Evolutionary conservation across 1,139 yeast species (phyloP), one percentile per base, ranked within the genome.

Genomic region (Insectozyma bohioensis): DNA sequence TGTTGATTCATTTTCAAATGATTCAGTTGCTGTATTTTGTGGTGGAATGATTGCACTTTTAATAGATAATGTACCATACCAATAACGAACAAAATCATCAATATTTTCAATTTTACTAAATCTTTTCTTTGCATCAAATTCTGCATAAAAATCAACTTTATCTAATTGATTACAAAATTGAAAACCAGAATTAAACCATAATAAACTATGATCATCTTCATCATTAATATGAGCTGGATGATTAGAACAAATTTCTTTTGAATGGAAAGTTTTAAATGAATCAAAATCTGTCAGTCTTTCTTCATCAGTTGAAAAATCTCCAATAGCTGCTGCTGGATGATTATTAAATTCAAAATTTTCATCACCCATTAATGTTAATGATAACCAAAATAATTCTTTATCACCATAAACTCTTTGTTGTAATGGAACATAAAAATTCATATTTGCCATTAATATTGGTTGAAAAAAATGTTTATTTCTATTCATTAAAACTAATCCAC

Each of bases 151-250:
- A 33, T 56, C 40, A 3, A 58, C 49, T 10, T 20, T 28, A n/a
- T 49, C 45, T 10, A 46, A 38, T 39, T 61, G 58, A 3, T 61
- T 62, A 47, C 67, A 61, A 37, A 48, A 58, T 37, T 50, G 41
- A 37, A 48, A 61, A 2, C 67, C 67, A 1, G 67, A 61, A 34
- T 61, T 61, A 32, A 61, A 52, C 67, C 67, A 61, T 14, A 52
- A 43, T 12, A 61, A 38, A 1, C 59, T 33, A 50, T 48, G 48
- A 10, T 49, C 54, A 39, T 58, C 64, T 36, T 56, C 59, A 15
- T 59, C 61, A 40, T 47, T 50, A 28, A 58, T 40, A 43, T 69
- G 75, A 5, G 67, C 75, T 2, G 76, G 75, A 43, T 68, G 75
- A 12, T 67, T 60, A 3, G 71, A 58, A 38, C 75, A 68, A 4